These are phyloP conservation scores for Nemania bipapillata DNA, from an alignment of 2,329 filamentous ascomycete genomes.

Conservation along the genomic window DNA sequence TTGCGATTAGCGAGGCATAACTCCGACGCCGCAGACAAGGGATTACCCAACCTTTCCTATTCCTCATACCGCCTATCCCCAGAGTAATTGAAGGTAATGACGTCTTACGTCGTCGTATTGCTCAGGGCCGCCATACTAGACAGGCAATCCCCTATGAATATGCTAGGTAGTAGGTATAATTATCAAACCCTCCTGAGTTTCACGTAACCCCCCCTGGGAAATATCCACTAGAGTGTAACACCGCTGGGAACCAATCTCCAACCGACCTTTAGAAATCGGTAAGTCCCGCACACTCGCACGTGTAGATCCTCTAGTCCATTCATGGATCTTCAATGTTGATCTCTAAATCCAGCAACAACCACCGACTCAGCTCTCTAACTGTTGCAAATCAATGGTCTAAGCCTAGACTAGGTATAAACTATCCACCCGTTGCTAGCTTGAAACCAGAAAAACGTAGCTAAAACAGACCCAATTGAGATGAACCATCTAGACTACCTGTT, in stretches of 20 bases:
- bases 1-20: background rate
- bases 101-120: background rate
- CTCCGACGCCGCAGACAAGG: background rate
- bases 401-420: background rate
- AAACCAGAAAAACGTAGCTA: background rate
- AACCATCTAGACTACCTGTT: background rate
- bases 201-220: conserved; percentile 11
- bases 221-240: conserved; percentile 21
- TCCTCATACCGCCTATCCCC: background rate
- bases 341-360: conserved; percentile 11
- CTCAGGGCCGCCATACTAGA: background rate
- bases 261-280: conserved; percentile 8
- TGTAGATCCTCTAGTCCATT: conserved; percentile 1
- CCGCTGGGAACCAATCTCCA: background rate
- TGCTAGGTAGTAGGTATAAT: background rate
- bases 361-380: conserved; percentile 3
- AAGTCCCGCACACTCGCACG: conserved; percentile 11
- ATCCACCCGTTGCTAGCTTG: background rate
- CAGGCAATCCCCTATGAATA: background rate
- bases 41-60: background rate
- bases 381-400: background rate
- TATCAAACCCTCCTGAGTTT: conserved; percentile 25
- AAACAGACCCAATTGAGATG: background rate
- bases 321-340: conserved; percentile 18
- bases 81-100: background rate